Conservation (phyloP, 192 early-diverging fungal genomes). For the Tieghemiomyces parasiticus region DNA sequence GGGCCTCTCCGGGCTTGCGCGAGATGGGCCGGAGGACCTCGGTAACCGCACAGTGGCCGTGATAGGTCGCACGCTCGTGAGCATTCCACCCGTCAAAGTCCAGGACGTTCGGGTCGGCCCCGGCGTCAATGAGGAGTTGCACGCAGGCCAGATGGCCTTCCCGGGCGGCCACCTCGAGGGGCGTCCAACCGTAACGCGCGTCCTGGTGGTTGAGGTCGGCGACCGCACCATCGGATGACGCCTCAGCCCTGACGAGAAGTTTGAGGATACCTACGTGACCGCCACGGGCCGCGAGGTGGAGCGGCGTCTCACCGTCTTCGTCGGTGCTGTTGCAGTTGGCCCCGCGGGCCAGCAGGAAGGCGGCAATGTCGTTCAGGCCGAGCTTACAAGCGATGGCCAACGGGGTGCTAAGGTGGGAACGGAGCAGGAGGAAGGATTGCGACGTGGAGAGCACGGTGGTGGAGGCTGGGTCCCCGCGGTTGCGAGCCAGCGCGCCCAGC, state of each 20-base stretch:
- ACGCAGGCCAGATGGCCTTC: constrained; percentile 41
- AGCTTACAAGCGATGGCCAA: constrained; percentile 35
- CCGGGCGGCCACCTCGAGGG: constrained; percentile 45
- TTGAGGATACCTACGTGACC: constrained; percentile 34
- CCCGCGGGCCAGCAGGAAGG: constrained; percentile 32
- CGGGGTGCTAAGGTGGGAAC: constrained; percentile 22
- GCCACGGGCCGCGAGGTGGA: constrained; percentile 34
- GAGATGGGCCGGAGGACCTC: constrained; percentile 27
- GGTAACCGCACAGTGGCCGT: constrained; percentile 34
- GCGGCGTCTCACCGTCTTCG: constrained; percentile 50
- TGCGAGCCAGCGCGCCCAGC: constrained; percentile 13
- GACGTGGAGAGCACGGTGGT: constrained; percentile 14
- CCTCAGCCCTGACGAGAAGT: constrained; percentile 22
- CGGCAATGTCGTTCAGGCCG: constrained; percentile 27
- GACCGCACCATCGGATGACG: neutral
- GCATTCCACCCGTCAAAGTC: constrained; percentile 40
- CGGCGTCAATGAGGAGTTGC: constrained; percentile 28
- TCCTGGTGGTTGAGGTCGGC: constrained; percentile 35
- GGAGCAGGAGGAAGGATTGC: constrained; percentile 10
- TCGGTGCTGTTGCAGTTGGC: constrained; percentile 43
- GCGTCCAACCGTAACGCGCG: constrained; percentile 40
- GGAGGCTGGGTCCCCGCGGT: too few species aligned
- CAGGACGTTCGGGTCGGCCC: constrained; percentile 27
- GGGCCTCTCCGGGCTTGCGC: constrained; percentile 14
- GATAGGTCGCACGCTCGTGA: constrained; percentile 46